Conservation (phyloP, 441 rosid genomes). For the Mallotus japonicus region DNA sequence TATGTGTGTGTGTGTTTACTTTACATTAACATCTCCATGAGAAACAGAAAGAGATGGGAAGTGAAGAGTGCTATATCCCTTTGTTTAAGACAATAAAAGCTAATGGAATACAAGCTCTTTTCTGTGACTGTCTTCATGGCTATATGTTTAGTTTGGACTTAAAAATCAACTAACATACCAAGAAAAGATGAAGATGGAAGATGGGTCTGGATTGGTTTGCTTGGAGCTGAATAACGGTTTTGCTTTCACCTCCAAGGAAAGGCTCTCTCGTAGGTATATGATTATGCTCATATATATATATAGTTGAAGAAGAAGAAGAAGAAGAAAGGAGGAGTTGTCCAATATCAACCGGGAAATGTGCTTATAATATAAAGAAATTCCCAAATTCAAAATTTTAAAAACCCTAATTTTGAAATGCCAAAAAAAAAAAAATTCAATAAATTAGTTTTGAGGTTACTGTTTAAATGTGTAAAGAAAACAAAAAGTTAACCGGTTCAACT, state of each 20-base stretch:
- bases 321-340: no score
- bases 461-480: no score
- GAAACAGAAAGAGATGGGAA: not conserved
- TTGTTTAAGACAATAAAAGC: conserved; percentile 38
- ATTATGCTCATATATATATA: not conserved
- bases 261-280: conserved; percentile 42
- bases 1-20: no score
- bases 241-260: conserved; percentile 45
- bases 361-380: no score
- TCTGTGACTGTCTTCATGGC: conserved; percentile 34
- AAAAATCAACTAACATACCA: conserved; percentile 35
- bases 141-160: conserved; percentile 33
- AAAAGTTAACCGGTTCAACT: no score
- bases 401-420: no score
- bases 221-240: conserved; percentile 49
- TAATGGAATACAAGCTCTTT: conserved; percentile 32
- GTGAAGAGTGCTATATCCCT: conserved; percentile 13
- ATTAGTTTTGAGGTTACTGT: no score
- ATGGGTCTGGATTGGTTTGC: conserved; percentile 46
- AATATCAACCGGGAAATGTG: no score
- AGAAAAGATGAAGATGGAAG: conserved; percentile 29
- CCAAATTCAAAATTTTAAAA: no score
- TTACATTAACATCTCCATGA: no score
- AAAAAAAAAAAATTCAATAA: no score
- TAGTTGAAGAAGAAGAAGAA: no score